These are phyloP conservation scores for Aspergillus incahuasiensis DNA, from an alignment of 495 filamentous ascomycete genomes.

Conservation along the genomic window DNA sequence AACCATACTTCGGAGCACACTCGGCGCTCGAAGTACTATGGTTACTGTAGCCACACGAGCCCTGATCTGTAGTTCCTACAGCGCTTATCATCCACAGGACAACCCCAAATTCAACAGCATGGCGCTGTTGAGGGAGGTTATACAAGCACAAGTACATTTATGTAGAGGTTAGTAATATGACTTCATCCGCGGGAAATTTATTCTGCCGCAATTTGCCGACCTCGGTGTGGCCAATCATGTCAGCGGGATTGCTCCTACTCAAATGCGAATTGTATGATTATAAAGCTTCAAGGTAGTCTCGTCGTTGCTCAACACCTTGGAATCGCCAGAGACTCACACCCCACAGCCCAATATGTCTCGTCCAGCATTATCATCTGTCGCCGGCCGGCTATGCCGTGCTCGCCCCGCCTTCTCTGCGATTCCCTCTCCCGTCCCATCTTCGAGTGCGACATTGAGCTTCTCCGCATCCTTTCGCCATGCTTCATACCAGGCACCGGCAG, in stretches of 20 bases:
- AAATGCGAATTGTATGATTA: slow-evolving; percentile 19
- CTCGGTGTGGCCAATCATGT: slow-evolving; percentile 29
- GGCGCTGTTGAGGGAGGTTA: neutral
- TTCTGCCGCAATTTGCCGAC: slow-evolving; percentile 31
- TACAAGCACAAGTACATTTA: neutral
- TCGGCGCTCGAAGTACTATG: neutral
- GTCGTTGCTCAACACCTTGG: neutral
- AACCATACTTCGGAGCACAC: neutral
- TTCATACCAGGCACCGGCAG: neutral
- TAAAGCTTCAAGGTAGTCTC: slow-evolving; percentile 10
- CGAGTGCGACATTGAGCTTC: slow-evolving; percentile 23
- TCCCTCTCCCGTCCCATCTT: slow-evolving; percentile 22
- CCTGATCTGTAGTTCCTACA: no score
- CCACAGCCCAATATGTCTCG: slow-evolving; percentile 25
- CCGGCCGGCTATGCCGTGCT: slow-evolving; percentile 22
- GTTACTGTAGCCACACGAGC: no score
- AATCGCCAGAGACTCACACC: neutral
- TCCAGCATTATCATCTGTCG: slow-evolving; percentile 21
- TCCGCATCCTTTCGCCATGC: slow-evolving; percentile 31
- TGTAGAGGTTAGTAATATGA: neutral
- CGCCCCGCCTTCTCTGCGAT: slow-evolving; percentile 14
- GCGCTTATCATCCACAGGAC: no score
- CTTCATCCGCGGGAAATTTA: slow-evolving; percentile 20
- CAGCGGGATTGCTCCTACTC: slow-evolving; percentile 19
- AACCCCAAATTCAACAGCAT: no score